These are phyloP conservation scores for Monilinia polystroma DNA, from an alignment of 2,329 filamentous ascomycete genomes.

Conservation along the genomic window DNA sequence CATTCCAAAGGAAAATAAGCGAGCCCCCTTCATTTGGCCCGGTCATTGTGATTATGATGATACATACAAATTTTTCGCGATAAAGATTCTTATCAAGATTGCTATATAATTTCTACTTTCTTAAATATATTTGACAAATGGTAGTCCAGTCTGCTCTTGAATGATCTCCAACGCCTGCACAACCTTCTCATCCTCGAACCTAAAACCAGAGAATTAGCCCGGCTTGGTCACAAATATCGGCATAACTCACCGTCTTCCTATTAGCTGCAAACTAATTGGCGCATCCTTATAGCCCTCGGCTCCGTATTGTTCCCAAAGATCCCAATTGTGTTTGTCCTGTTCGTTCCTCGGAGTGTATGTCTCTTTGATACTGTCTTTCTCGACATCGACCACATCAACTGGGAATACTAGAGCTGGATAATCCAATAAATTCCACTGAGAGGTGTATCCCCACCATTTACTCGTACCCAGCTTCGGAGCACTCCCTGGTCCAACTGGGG, in stretches of 20 bases:
- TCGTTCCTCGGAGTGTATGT: slow-evolving; percentile 40
- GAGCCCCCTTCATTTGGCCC: slow-evolving; percentile 5
- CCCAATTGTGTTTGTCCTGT: slow-evolving; percentile 39
- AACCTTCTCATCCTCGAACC: slow-evolving; percentile 44
- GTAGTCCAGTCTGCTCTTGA: slow-evolving; percentile 39
- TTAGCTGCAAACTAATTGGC: slow-evolving; percentile 45
- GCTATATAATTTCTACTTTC: background rate
- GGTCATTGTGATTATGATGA: background rate
- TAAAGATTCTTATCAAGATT: no score
- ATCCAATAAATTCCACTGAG: slow-evolving; percentile 68
- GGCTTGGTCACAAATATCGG: slow-evolving; percentile 19
- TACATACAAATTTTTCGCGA: background rate
- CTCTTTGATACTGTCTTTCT: slow-evolving; percentile 33
- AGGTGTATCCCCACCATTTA: slow-evolving; percentile 63
- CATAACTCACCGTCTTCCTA: slow-evolving; percentile 38
- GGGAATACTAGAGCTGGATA: slow-evolving; percentile 64
- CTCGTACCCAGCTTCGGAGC: slow-evolving; percentile 52
- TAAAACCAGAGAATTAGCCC: slow-evolving; percentile 22
- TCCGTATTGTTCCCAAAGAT: slow-evolving; percentile 42
- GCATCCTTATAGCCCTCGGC: slow-evolving; percentile 43
- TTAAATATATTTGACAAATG: slow-evolving; percentile 37
- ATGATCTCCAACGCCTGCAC: slow-evolving; percentile 41
- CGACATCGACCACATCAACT: slow-evolving; percentile 43
- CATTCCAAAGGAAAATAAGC: background rate
- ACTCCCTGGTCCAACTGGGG: slow-evolving; percentile 55